Evolutionary conservation across 2,329 filamentous ascomycete genomes (phyloP), one percentile per base, ranked within the genome.

Genomic region (Paraconiothyrium sp.): DNA sequence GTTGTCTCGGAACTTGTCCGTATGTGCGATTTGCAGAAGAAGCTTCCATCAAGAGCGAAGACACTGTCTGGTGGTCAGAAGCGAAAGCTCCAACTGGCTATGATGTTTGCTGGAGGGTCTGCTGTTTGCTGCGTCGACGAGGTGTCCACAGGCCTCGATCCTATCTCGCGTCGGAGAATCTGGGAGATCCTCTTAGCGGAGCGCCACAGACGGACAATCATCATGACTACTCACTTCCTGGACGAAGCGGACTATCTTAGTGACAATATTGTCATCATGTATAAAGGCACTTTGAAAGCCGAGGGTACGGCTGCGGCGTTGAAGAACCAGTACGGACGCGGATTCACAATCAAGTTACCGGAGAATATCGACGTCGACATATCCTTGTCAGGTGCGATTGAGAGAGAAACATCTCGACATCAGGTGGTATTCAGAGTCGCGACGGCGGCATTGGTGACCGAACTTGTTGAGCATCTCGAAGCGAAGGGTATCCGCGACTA

Each of bases 161-260:
- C 93, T 0, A 82, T 97, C 2, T 93, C 90, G 32, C 85, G 94
- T 57, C 84, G 93, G 37, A 96, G 95, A 77, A 92, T 97, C 27
- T 97, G 93, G 93, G 92, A 97, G 69, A 97, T 97, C 59, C 82
- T 97, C 27, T 81, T 97, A 11, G 90, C 90, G 0, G 93, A 97
- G 76, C 87, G 93, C 57, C 92, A 91, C 20, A 84, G 83, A 60
- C 84, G 93, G 32, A 96, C 93, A 0, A 90, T 97, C 67, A 88
- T 97, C 55, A 78, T 97, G 65, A 97, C 93, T 0, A 97, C 93
- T 0, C 93, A 97, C 76, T 97, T 97, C 76, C 83, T 97, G 9
- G 93, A 97, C 71, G 93, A 97, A 76, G 93, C 93, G 0, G 93
- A 97, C 72, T 83, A 96, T 2, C 84, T 97, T 0, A 91, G 92